phyloP scores from a whole-genome alignment of 495 filamentous ascomycete species.

The Parachaetomium inaequale region DNA sequence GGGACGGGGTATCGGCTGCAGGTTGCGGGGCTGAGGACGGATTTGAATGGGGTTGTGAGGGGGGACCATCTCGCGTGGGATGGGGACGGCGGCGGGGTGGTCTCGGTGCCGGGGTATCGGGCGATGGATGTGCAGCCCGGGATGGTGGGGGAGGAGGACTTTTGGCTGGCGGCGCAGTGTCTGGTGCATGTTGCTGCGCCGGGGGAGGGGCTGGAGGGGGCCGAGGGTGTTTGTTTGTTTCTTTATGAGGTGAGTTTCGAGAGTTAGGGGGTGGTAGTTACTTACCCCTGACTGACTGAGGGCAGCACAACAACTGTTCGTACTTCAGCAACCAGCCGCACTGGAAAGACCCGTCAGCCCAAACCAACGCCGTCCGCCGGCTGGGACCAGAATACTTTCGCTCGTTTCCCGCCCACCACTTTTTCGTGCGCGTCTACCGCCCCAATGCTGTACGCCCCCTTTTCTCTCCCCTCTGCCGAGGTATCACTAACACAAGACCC shows the following conservation, averaged over 20 bases:
- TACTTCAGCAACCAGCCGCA: slow-evolving; percentile 28
- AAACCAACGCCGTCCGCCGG: slow-evolving; percentile 34
- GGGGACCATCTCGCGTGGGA: slow-evolving; percentile 11
- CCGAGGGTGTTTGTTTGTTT: slow-evolving; percentile 40
- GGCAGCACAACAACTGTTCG: slow-evolving; percentile 34
- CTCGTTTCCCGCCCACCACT: slow-evolving; percentile 47
- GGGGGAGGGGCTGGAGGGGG: slow-evolving; percentile 16
- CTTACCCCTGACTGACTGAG: not conserved
- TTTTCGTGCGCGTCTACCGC: slow-evolving; percentile 47
- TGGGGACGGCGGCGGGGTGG: slow-evolving; percentile 15
- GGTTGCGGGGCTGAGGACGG: slow-evolving; percentile 38
- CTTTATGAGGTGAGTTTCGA: slow-evolving; percentile 41
- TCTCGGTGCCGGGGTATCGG: slow-evolving; percentile 28
- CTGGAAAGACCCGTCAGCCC: slow-evolving; percentile 29
- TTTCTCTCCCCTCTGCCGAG: not conserved
- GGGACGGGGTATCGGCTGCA: slow-evolving; percentile 30
- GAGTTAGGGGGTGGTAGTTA: not conserved
- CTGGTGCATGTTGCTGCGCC: slow-evolving; percentile 33
- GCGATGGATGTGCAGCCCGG: slow-evolving; percentile 31
- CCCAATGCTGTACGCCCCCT: slow-evolving; percentile 37
- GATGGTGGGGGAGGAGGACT: slow-evolving; percentile 32
- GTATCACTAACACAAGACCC: not conserved
- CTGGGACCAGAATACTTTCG: slow-evolving; percentile 40
- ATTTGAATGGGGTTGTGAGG: slow-evolving; percentile 21
- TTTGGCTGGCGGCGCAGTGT: slow-evolving; percentile 35